Evolutionary conservation across 345 rosid genomes (phyloP), one percentile per base, ranked within the genome.

Genomic region (Kandelia obovata): DNA sequence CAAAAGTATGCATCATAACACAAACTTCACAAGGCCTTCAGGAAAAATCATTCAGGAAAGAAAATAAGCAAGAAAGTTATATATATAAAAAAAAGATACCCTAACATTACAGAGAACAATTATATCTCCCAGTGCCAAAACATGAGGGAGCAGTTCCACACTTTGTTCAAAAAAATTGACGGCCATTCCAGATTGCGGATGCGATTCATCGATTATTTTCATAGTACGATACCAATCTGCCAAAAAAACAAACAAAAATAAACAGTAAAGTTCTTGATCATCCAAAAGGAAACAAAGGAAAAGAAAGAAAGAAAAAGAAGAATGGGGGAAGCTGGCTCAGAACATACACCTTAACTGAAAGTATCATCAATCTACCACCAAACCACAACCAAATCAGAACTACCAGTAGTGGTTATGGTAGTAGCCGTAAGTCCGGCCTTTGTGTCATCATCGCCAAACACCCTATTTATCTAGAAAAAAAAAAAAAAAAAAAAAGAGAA

Each of bases 151-250:
- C 23, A 66, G 61, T 61, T 85, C 88, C 67, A 64, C 27, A 0
- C 19, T 71, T 28, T 72, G 57, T 30, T 52, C 62, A 55, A 77
- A 77, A 19, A 77, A 19, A 69, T 73, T 83, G n/a, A 86, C 86
- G 1, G 82, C 32, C 64, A 92, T 67, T 65, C 92, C 94, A 71
- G 65, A 74, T 53, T 65, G 72, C 6, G 71, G 61, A 58, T 72
- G 72, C 1, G 92, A 75, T 52, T 84, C 89, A 72, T 92, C 96
- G n/a, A 84, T 53, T 71, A 92, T 72, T 67, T 71, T 80, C 32
- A 90, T 59, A 0, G 83, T 61, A 68, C 85, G 80, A 67, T 76
- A 65, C 78, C 73, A 82, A 85, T 83, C 96, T 92, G 85, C 81
- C 16, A 43, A 43, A 43, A 43, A 66, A 79, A 35, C 2, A 39